These are phyloP conservation scores for Exophiala xenobiotica DNA, from an alignment of 2,329 filamentous ascomycete species.

Conservation along the genomic window DNA sequence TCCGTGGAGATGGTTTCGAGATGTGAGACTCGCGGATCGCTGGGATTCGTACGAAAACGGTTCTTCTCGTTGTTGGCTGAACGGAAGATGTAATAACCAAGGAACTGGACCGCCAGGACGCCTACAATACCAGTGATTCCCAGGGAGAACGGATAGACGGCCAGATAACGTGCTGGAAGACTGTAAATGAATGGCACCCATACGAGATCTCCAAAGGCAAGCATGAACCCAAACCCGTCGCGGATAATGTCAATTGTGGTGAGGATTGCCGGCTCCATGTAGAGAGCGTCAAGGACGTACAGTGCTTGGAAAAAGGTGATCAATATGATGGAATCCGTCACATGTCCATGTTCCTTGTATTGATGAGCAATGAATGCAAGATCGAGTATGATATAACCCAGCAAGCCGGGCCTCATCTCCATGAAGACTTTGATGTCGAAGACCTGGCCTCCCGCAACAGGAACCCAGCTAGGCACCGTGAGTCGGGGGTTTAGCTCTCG, in stretches of 20 bases:
- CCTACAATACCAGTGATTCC: constrained; percentile 64
- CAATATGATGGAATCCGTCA: constrained; percentile 83
- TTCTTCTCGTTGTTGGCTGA: constrained; percentile 95
- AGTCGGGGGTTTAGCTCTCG: constrained; percentile 90
- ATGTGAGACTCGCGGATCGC: constrained; percentile 74
- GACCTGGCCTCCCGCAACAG: constrained; percentile 68
- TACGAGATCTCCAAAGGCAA: constrained; percentile 85
- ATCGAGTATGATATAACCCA: constrained; percentile 85
- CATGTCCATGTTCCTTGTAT: constrained; percentile 76
- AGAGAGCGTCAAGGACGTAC: constrained; percentile 81
- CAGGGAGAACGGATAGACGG: constrained; percentile 76
- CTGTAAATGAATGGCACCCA: constrained; percentile 93
- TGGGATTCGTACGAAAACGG: constrained; percentile 81
- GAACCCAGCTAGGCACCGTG: constrained; percentile 54
- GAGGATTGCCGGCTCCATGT: constrained; percentile 83
- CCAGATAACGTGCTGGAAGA: constrained; percentile 79
- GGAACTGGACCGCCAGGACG: constrained; percentile 65
- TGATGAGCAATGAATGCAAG: constrained; percentile 82
- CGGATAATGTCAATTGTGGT: constrained; percentile 93
- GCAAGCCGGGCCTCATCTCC: constrained; percentile 87
- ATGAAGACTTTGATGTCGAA: constrained; percentile 88
- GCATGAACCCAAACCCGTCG: constrained; percentile 94
- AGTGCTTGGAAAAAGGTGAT: constrained; percentile 74
- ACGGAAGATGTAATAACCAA: constrained; percentile 90
- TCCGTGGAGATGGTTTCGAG: constrained; percentile 84